Evolutionary conservation across 139 green algal genomes (phyloP).

Genomic region (Gonium pectorale): DNA sequence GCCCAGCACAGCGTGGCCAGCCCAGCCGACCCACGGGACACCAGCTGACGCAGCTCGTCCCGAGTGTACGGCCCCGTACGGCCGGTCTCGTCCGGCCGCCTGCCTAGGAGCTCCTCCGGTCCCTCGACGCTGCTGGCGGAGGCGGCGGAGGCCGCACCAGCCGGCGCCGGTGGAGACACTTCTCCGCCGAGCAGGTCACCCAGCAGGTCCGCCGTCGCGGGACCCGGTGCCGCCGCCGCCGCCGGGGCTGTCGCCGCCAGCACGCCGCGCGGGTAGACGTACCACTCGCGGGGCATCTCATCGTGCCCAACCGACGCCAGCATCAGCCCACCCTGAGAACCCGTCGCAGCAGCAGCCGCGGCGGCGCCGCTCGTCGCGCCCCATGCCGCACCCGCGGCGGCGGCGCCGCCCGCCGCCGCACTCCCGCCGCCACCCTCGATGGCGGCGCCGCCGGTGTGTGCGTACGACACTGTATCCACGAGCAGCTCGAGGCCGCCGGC

Average conservation of each 20-base stretch:
- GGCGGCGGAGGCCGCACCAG: not conserved
- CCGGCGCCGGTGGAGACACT: not conserved
- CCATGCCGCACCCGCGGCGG: not conserved
- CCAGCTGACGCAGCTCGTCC: conserved; percentile 74
- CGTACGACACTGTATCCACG: conserved; percentile 85
- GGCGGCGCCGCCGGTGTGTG: conserved; percentile 64
- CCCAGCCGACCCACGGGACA: conserved; percentile 54
- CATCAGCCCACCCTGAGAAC: conserved; percentile 35
- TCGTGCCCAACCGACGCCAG: conserved; percentile 65
- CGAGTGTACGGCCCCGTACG: conserved; percentile 81
- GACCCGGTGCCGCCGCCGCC: not conserved
- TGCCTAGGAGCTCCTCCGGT: conserved; percentile 17
- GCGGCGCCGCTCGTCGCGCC: not conserved
- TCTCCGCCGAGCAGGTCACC: not conserved
- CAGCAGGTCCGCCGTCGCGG: not conserved
- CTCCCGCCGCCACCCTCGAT: conserved; percentile 16
- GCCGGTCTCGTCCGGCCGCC: conserved; percentile 41
- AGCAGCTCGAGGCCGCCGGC: conserved; percentile 81
- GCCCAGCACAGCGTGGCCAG: conserved; percentile 15
- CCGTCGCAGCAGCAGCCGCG: not conserved
- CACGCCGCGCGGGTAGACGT: conserved; percentile 64
- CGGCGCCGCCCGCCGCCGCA: not conserved
- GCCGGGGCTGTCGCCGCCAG: not conserved
- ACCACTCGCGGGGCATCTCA: conserved; percentile 83
- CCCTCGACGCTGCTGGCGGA: not conserved